Base-by-base conservation (phyloP, 331 rosid genomes). In the Malus hybrid region DNA sequence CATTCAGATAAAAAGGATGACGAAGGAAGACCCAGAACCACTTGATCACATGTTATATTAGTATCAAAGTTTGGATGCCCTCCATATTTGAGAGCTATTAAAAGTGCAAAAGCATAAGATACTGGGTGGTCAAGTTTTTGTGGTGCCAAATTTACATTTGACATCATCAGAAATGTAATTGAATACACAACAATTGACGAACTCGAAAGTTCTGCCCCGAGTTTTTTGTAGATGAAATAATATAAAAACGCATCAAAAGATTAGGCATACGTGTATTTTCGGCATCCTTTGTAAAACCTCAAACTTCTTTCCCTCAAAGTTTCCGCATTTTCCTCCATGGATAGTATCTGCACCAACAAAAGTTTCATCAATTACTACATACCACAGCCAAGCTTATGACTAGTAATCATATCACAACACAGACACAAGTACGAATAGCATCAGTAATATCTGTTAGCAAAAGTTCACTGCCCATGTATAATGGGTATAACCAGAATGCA, bases 301-400 rank as follows among this genome's bases (percentile, higher is more conserved):
- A 92, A 86, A 80, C 97, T 86, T 85, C 99, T 90, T 76, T 95
- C 99, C 83, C 99, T 84, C 84, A 95, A 81, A 67, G 93, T 89
- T 76, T 95, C 97, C 18, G 97, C 95, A 87, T 97, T 87, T 80
- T 95, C 99, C 93, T 95, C 99, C 97, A 92, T 75, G 88, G 93
- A 42, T 69, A 90, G 99, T 69, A 95, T 95, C 99, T 95, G 97
- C 75, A 76, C 69, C 72, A 82, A 65, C 79, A 83, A 81, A 72
- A 70, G 81, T 70, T 55, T 54, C 77, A 82, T 75, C 68, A 67
- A 72, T 60, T 67, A 39, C 69, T 29, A 27, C 36, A 61, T 60
- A 69, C 10, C 65, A 13, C 54, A 28, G 55, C 28, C 31, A 52
- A 33, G 55, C 15, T 19, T 39, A 46, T 6, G 73, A 66, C 61